phyloP scores from a whole-genome alignment of 305 asterid species.

The Solanum aculeatissimum region DNA sequence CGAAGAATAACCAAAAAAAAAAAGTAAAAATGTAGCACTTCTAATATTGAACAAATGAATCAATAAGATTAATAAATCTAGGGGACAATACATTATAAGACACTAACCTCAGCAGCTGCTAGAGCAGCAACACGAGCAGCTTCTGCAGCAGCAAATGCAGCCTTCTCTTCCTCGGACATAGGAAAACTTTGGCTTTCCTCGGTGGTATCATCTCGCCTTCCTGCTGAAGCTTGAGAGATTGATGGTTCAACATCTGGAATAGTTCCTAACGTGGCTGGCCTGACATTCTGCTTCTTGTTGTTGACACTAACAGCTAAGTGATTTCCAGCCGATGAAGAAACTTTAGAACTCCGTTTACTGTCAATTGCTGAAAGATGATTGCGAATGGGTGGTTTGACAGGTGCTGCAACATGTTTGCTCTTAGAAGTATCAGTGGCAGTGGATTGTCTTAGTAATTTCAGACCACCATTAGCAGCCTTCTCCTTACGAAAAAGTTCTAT shows the following conservation, averaged over 20 bases:
- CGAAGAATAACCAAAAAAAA: not conserved
- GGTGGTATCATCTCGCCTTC: conserved; percentile 26
- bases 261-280: conserved; percentile 29
- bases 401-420: conserved; percentile 34
- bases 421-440: conserved; percentile 36
- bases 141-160: conserved; percentile 90
- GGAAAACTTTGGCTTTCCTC: conserved; percentile 39
- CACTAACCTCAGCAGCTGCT: conserved; percentile 95
- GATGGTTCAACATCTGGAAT: conserved; percentile 39
- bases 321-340: conserved; percentile 15
- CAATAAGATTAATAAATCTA: not conserved
- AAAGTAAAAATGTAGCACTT: not conserved
- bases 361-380: conserved; percentile 22
- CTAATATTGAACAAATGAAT: not conserved
- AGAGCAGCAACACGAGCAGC: conserved; percentile 86
- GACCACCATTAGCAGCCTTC: conserved; percentile 70
- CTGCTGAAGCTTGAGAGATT: conserved; percentile 46
- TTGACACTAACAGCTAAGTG: conserved; percentile 21
- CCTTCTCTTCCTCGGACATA: conserved; percentile 84
- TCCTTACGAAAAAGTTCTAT: conserved; percentile 91
- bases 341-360: conserved; percentile 25
- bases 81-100: not conserved
- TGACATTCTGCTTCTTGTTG: conserved; percentile 29
- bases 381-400: conserved; percentile 73
- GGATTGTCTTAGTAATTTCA: conserved; percentile 46